Evolutionary conservation across 1,284 basidiomycete species (phyloP).

Genomic region (Jaminaea rosea): DNA sequence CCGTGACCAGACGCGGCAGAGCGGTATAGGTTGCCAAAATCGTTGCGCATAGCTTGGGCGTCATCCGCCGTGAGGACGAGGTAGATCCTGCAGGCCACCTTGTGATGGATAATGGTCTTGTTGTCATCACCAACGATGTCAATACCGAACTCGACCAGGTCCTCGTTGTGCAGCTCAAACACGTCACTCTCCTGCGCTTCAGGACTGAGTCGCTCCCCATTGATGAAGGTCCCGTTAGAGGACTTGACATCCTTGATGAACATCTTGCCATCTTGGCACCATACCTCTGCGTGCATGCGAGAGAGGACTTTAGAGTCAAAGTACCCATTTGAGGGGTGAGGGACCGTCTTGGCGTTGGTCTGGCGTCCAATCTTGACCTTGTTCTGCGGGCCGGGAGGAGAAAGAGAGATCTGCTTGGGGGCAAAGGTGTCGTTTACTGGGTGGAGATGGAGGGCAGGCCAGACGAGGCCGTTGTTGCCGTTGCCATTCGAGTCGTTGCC

Average conservation of each 20-base stretch:
- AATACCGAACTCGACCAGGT: conserved; percentile 94
- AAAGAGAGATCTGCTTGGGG: conserved; percentile 86
- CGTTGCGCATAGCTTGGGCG: conserved; percentile 49
- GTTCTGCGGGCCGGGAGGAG: conserved; percentile 50
- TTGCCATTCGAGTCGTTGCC: neutral
- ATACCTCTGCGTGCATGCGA: conserved; percentile 93
- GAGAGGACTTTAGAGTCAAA: conserved; percentile 96
- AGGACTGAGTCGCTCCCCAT: conserved; percentile 78
- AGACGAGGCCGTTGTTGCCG: conserved; percentile 30
- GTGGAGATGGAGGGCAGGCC: conserved; percentile 56
- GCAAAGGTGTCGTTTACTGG: conserved; percentile 92
- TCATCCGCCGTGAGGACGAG: conserved; percentile 82
- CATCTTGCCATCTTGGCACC: conserved; percentile 65
- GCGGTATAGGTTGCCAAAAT: conserved; percentile 42
- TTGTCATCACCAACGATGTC: conserved; percentile 98
- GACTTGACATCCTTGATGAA: conserved; percentile 98
- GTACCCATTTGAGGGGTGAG: conserved; percentile 88
- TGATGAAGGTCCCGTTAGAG: conserved; percentile 97
- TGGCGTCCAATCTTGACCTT: conserved; percentile 92
- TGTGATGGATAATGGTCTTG: conserved; percentile 95
- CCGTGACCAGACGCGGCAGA: neutral
- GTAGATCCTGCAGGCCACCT: conserved; percentile 86
- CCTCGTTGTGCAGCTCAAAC: conserved; percentile 86
- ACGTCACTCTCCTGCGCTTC: conserved; percentile 89
- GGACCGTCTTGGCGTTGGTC: conserved; percentile 90